A percentile compares a stretch with the other conserved stretches of the same genome.
phyloP scores from a whole-genome alignment of 1,284 basidiomycete species.

The Volvariella volvacea region DNA sequence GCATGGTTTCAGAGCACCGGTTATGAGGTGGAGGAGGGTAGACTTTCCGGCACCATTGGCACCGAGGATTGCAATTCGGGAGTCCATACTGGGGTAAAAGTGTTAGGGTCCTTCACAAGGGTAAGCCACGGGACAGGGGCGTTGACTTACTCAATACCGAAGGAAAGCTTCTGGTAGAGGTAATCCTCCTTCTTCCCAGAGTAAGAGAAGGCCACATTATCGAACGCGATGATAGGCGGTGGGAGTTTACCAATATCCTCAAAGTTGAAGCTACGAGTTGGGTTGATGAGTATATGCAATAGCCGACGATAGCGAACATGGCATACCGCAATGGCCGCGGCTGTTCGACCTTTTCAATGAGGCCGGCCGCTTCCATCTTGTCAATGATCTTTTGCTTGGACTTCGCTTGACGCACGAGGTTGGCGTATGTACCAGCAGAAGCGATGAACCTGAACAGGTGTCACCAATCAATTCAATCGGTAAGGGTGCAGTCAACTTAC shows the following conservation, averaged over 20 bases:
- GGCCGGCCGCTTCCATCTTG: conserved; percentile 99
- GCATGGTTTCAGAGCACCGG: conserved; percentile 72
- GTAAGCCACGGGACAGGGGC: conserved; percentile 13
- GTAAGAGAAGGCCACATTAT: conserved; percentile 93
- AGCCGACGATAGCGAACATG: not conserved
- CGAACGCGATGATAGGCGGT: conserved; percentile 96
- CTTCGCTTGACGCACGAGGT: conserved; percentile 97
- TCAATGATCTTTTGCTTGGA: conserved; percentile 99
- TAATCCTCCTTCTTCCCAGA: conserved; percentile 85
- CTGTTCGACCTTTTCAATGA: conserved; percentile 84
- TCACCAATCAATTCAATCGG: conserved; percentile 3
- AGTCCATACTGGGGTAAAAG: conserved; percentile 73
- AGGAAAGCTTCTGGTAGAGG: conserved; percentile 83
- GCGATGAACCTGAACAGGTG: conserved; percentile 76
- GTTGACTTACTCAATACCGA: conserved; percentile 81
- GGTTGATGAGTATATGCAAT: not conserved
- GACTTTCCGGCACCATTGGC: conserved; percentile 99
- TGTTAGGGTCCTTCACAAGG: conserved; percentile 5
- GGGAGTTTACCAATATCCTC: conserved; percentile 93
- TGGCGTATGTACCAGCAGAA: conserved; percentile 97
- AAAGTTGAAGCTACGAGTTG: conserved; percentile 72
- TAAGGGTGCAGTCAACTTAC: conserved; percentile 31
- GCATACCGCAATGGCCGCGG: conserved; percentile 56
- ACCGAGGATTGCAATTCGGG: conserved; percentile 93
- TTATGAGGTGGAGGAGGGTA: conserved; percentile 94